These are phyloP conservation scores for Parastagonospora avenae DNA, from an alignment of 2,329 filamentous ascomycete genomes.

Conservation along the genomic window DNA sequence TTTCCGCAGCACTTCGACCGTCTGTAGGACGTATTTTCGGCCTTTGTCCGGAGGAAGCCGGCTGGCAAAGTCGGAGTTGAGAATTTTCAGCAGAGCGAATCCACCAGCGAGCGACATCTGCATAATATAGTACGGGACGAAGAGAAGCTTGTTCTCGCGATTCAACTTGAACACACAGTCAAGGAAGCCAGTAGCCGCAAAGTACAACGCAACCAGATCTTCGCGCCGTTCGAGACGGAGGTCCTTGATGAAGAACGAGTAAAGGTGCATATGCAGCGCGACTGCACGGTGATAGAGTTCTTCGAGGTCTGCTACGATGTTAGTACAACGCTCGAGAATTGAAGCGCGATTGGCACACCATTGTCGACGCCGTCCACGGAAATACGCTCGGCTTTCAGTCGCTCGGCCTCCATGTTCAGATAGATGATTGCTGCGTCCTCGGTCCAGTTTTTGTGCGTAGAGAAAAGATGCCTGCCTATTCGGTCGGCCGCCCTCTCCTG, in stretches of 20 bases:
- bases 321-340: constrained; percentile 33
- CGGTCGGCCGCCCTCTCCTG: constrained; percentile 47
- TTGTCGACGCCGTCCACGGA: constrained; percentile 42
- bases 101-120: constrained; percentile 85
- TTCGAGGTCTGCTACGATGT: constrained; percentile 47
- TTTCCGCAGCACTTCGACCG: constrained; percentile 71
- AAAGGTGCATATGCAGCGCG: constrained; percentile 74
- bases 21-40: constrained; percentile 71
- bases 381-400: constrained; percentile 41
- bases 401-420: constrained; percentile 43
- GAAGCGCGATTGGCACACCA: constrained; percentile 20
- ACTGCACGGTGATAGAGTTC: constrained; percentile 73
- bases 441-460: constrained; percentile 38
- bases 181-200: constrained; percentile 71
- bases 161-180: constrained; percentile 62
- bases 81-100: constrained; percentile 75
- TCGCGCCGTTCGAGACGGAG: constrained; percentile 63
- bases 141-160: constrained; percentile 63
- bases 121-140: constrained; percentile 77
- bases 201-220: constrained; percentile 77
- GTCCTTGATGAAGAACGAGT: constrained; percentile 81
- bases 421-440: constrained; percentile 39
- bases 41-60: constrained; percentile 67
- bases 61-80: constrained; percentile 76
- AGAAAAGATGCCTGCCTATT: constrained; percentile 46